A percentile compares a stretch with the other conserved stretches of the same genome.
phyloP scores from a whole-genome alignment of 225 moss, liverwort and hornwort genomes.

The Lunularia cruciata region DNA sequence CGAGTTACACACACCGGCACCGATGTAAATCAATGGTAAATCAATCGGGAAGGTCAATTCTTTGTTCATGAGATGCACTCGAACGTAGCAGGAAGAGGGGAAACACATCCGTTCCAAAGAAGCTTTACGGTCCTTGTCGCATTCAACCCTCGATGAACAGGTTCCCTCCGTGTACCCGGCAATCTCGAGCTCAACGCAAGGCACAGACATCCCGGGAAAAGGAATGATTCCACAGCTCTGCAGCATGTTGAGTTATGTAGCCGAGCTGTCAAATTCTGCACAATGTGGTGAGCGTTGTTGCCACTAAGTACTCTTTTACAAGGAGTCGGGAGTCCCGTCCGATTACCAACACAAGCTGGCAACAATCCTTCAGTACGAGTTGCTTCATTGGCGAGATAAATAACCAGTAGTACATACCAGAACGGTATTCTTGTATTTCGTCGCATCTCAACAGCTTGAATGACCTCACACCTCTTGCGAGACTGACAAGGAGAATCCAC shows the following conservation, averaged over 20 bases:
- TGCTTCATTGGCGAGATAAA: not conserved
- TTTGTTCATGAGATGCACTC: not conserved
- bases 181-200: slow-evolving; percentile 6
- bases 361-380: slow-evolving; percentile 1
- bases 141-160: not conserved
- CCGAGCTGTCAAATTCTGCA: too few species aligned
- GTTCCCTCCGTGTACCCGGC: not conserved
- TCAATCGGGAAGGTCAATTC: not conserved
- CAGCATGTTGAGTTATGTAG: slow-evolving; percentile 10
- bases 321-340: not conserved
- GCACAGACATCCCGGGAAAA: slow-evolving; percentile 18
- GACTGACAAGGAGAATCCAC: too few species aligned
- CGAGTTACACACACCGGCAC: not conserved
- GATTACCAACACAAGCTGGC: slow-evolving; percentile 13
- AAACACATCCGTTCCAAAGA: slow-evolving; percentile 9
- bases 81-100: slow-evolving; percentile 4
- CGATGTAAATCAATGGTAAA: not conserved
- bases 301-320: not conserved
- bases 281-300: not conserved
- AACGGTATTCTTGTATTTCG: not conserved
- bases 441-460: not conserved
- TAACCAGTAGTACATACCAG: not conserved
- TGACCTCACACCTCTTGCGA: too few species aligned
- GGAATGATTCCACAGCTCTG: slow-evolving; percentile 14
- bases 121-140: slow-evolving; percentile 8